Percentiles rank a stretch among this genome's conserved stretches.
These are phyloP conservation scores for Russula sp. DNA, from an alignment of 768 basidiomycete species.

Conservation along the genomic window DNA sequence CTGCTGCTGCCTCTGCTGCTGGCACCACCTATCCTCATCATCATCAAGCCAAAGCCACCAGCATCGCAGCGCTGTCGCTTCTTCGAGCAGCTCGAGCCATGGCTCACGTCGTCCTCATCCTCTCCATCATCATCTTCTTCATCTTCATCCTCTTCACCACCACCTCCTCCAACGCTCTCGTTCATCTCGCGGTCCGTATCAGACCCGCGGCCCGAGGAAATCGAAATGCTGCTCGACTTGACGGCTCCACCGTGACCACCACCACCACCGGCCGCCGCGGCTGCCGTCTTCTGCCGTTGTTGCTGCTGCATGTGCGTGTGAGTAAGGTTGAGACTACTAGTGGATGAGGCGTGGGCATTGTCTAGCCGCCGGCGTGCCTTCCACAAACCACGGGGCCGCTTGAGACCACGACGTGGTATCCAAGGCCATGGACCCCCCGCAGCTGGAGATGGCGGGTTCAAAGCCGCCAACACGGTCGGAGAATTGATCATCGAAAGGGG, in stretches of 20 bases:
- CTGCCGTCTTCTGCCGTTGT: not conserved
- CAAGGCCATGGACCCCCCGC: slow-evolving; percentile 5
- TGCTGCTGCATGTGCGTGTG: not conserved
- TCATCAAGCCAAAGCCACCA: too few species aligned
- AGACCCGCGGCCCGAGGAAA: slow-evolving; percentile 3
- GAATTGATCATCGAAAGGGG: slow-evolving; percentile 16
- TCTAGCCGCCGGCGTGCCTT: slow-evolving; percentile 15
- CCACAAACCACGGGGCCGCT: slow-evolving; percentile 16
- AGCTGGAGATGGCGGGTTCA: slow-evolving; percentile 1
- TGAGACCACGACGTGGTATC: slow-evolving; percentile 11
- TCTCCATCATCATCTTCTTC: not conserved
- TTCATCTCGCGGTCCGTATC: slow-evolving; percentile 8
- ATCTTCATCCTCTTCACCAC: not conserved
- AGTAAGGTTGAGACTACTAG: not conserved
- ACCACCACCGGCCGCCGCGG: too few species aligned
- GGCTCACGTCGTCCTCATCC: slow-evolving; percentile 22
- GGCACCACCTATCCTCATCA: slow-evolving; percentile 1
- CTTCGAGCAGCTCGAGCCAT: slow-evolving; percentile 23
- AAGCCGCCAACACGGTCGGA: not conserved
- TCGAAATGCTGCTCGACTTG: not conserved
- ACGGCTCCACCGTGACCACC: not conserved
- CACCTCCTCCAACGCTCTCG: slow-evolving; percentile 9
- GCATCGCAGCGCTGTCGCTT: slow-evolving; percentile 26
- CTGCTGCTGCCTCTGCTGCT: slow-evolving; percentile 7
- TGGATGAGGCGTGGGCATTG: not conserved